phyloP scores from a whole-genome alignment of 352 stramenopile genomes.

The Pilasporangium apinafurcum region DNA sequence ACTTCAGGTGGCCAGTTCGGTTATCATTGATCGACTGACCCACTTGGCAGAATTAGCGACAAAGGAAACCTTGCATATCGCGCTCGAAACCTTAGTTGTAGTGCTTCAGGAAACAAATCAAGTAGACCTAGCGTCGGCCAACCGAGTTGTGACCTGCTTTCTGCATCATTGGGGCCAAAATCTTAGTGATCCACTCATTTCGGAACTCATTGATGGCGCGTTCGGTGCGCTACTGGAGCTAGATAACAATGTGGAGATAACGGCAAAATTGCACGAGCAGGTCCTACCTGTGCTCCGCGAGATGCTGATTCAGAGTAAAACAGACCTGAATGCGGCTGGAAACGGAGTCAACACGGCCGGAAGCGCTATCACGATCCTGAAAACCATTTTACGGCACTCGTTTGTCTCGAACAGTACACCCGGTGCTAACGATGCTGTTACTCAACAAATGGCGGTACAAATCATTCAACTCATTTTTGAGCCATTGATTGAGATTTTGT shows the following conservation, averaged over 20 bases:
- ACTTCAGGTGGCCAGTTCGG: slow-evolving; percentile 33
- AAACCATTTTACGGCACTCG: slow-evolving; percentile 67
- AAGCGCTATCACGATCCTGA: slow-evolving; percentile 63
- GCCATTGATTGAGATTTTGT: slow-evolving; percentile 53
- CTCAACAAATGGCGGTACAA: slow-evolving; percentile 47
- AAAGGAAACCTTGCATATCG: slow-evolving; percentile 72
- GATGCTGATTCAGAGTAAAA: slow-evolving; percentile 50
- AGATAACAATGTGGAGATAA: slow-evolving; percentile 49
- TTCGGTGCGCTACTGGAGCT: slow-evolving; percentile 64
- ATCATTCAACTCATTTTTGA: slow-evolving; percentile 73
- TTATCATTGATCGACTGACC: slow-evolving; percentile 56
- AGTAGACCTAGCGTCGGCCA: slow-evolving; percentile 27
- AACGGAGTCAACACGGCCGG: slow-evolving; percentile 55
- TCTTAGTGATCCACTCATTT: slow-evolving; percentile 70
- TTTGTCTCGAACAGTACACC: slow-evolving; percentile 33
- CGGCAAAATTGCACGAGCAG: slow-evolving; percentile 51
- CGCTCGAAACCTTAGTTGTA: slow-evolving; percentile 68
- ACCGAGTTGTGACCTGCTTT: slow-evolving; percentile 50
- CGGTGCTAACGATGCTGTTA: slow-evolving; percentile 13
- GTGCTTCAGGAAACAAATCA: slow-evolving; percentile 51
- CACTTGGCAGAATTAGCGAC: slow-evolving; percentile 51
- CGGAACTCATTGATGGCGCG: slow-evolving; percentile 60
- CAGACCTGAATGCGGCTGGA: slow-evolving; percentile 37
- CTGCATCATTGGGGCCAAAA: slow-evolving; percentile 60
- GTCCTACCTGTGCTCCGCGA: slow-evolving; percentile 49